Percentiles rank a stretch among this genome's conserved stretches.
These are phyloP conservation scores for Sarocladium strictum DNA, from an alignment of 2,329 filamentous ascomycete genomes.

Conservation along the genomic window DNA sequence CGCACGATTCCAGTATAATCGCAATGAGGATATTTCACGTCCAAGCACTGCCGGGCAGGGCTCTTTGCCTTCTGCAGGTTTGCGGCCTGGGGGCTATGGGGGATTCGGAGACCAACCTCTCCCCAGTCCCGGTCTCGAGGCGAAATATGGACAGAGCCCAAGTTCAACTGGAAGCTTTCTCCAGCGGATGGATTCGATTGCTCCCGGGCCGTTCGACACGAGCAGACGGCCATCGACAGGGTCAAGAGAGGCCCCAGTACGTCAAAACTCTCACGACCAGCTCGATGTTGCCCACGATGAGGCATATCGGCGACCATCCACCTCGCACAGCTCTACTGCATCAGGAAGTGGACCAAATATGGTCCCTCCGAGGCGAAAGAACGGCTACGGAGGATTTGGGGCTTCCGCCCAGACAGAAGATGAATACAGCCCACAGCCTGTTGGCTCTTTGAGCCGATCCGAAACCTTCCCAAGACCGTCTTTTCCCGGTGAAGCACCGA, in stretches of 20 bases:
- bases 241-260: slow-evolving; percentile 26
- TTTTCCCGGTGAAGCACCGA: slow-evolving; percentile 29
- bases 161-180: slow-evolving; percentile 33
- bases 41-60: slow-evolving; percentile 36
- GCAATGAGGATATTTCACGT: slow-evolving; percentile 39
- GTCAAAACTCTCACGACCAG: slow-evolving; percentile 22
- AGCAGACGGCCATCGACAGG: slow-evolving; percentile 27
- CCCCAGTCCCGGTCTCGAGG: slow-evolving; percentile 25
- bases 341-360: slow-evolving; percentile 10
- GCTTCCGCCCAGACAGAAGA: slow-evolving; percentile 34
- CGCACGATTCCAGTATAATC: slow-evolving; percentile 36
- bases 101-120: slow-evolving; percentile 33
- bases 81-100: slow-evolving; percentile 43
- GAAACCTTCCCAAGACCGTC: slow-evolving; percentile 46
- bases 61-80: slow-evolving; percentile 32
- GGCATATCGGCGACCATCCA: slow-evolving; percentile 11
- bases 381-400: slow-evolving; percentile 55
- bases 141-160: slow-evolving; percentile 43
- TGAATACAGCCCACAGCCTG: slow-evolving; percentile 29
- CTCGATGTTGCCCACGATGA: slow-evolving; percentile 16
- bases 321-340: slow-evolving; percentile 9
- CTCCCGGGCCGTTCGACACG: slow-evolving; percentile 60
- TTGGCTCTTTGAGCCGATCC: slow-evolving; percentile 37
- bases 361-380: slow-evolving; percentile 30
- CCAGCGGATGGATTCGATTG: slow-evolving; percentile 59